A percentile compares a stretch with the other conserved stretches of the same genome.
Evolutionary conservation across 2,329 filamentous ascomycete genomes (phyloP).

Genomic region (Sarocladiaceae sp.): DNA sequence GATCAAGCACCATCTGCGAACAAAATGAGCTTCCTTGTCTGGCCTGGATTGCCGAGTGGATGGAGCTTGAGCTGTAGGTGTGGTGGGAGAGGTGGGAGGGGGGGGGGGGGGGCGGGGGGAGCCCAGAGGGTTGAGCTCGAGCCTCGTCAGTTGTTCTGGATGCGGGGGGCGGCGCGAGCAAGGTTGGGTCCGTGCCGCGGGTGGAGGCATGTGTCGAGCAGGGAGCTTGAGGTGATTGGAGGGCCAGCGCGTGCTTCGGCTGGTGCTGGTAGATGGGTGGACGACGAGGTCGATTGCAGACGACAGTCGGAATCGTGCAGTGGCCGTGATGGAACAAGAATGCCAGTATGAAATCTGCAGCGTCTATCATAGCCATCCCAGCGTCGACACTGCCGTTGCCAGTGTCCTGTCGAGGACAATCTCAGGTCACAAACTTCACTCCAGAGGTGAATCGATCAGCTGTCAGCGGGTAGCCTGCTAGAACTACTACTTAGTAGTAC

Average conservation of each 20-base stretch:
- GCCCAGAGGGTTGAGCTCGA: conserved; percentile 1
- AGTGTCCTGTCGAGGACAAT: too few relatives aligned
- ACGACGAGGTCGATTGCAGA: neutral
- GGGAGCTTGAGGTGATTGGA: conserved; percentile 3
- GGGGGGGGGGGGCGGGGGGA: too few relatives aligned
- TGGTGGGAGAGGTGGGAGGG: too few relatives aligned
- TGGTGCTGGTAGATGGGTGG: too few relatives aligned
- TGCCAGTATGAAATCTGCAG: too few relatives aligned
- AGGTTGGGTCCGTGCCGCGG: conserved; percentile 8
- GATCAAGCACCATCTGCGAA: neutral
- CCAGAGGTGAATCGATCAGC: too few relatives aligned
- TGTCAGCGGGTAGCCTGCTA: too few relatives aligned
- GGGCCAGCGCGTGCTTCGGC: neutral
- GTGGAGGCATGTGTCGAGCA: conserved; percentile 2
- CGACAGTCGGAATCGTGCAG: neutral
- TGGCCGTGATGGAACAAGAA: too few relatives aligned
- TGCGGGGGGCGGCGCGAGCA: conserved; percentile 1
- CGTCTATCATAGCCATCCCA: too few relatives aligned
- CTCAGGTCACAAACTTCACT: too few relatives aligned
- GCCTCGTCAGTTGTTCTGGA: neutral
- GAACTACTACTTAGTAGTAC: too few relatives aligned
- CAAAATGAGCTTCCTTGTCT: conserved; percentile 7
- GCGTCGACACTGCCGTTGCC: too few relatives aligned
- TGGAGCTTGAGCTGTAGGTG: neutral
- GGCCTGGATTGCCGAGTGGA: neutral